These are phyloP conservation scores for Aureoboletus auriporus DNA, from an alignment of 768 basidiomycete species.

Conservation along the genomic window DNA sequence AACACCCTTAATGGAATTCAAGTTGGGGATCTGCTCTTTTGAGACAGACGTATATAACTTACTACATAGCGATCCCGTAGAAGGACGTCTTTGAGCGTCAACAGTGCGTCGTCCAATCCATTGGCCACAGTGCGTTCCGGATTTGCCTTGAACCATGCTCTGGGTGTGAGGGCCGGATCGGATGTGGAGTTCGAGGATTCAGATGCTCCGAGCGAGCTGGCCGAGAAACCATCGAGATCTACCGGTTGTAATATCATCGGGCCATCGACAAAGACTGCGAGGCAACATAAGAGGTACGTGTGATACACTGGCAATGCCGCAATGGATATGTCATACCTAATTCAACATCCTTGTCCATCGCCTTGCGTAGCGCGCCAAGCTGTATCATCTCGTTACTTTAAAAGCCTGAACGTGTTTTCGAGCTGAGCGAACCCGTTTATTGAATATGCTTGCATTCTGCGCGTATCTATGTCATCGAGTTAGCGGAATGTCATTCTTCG, in stretches of 20 bases:
- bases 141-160: constrained; percentile 71
- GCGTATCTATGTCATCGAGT: constrained; percentile 46
- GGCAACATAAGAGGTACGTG: neutral
- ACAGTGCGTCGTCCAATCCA: constrained; percentile 59
- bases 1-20: constrained; percentile 49
- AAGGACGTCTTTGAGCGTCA: constrained; percentile 52
- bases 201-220: constrained; percentile 35
- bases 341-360: constrained; percentile 61
- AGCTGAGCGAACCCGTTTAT: constrained; percentile 54
- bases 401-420: neutral
- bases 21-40: neutral
- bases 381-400: constrained; percentile 22
- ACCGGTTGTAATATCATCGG: constrained; percentile 64
- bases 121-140: constrained; percentile 44
- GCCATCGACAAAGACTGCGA: constrained; percentile 68
- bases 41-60: constrained; percentile 20
- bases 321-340: constrained; percentile 43
- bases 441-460: constrained; percentile 68
- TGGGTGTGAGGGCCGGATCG: constrained; percentile 53
- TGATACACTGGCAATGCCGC: no score
- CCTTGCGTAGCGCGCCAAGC: constrained; percentile 72
- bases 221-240: constrained; percentile 42
- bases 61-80: constrained; percentile 64
- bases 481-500: neutral
- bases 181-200: constrained; percentile 30